Evolutionary conservation across 441 rosid species (phyloP).

Genomic region (Isatis lusitanica): DNA sequence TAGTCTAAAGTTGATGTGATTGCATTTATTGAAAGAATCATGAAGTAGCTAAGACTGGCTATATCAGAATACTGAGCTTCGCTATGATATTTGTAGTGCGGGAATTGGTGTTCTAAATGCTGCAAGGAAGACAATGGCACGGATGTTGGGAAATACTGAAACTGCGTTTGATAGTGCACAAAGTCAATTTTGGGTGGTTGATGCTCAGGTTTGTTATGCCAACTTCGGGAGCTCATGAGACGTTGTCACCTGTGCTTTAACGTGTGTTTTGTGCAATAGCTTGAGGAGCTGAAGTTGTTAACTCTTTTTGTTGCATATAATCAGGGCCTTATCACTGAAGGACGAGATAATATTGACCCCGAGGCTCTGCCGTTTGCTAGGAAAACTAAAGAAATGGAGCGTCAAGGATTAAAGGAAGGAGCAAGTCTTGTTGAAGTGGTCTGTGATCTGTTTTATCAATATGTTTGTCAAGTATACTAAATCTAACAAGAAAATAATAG

Average conservation of each 20-base stretch:
- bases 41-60: constrained; percentile 2
- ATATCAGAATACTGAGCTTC: constrained; percentile 15
- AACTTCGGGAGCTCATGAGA: constrained; percentile 15
- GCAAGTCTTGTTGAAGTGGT: constrained; percentile 96
- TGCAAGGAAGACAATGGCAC: constrained; percentile 98
- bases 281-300: constrained; percentile 20
- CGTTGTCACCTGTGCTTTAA: not conserved
- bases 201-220: constrained; percentile 69
- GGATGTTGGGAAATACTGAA: constrained; percentile 91
- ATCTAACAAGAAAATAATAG: constrained; percentile 13
- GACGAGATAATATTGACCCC: constrained; percentile 72
- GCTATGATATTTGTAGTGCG: constrained; percentile 60
- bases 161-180: constrained; percentile 89
- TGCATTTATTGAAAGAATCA: constrained; percentile 1
- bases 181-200: constrained; percentile 99
- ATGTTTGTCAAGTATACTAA: constrained; percentile 1
- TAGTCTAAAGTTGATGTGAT: constrained; percentile 13
- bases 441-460: constrained; percentile 37
- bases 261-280: constrained; percentile 2
- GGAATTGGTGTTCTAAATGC: constrained; percentile 98
- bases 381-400: constrained; percentile 73
- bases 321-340: constrained; percentile 95
- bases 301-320: constrained; percentile 30
- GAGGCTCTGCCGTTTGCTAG: constrained; percentile 90
- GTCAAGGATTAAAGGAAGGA: constrained; percentile 93